Percentiles rank a stretch among this genome's conserved stretches.
Conservation (phyloP, 768 basidiomycete genomes). For the Hemileccinum impolitum region DNA sequence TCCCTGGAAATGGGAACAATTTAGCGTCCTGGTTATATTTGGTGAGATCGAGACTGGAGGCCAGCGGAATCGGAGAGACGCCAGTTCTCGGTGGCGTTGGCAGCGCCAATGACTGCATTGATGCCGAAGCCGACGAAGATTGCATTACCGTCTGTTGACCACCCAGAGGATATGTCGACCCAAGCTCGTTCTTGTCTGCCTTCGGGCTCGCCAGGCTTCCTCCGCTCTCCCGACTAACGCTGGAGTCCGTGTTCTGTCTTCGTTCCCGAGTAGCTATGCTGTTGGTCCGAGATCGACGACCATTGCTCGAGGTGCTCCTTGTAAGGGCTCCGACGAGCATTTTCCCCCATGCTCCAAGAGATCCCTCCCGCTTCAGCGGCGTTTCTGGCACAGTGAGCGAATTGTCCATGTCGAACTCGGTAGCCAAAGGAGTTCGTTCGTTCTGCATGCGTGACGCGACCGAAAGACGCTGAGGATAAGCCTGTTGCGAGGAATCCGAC, state of each 20-base stretch:
- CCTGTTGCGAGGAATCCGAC: constrained; percentile 47
- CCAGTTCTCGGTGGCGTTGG: constrained; percentile 53
- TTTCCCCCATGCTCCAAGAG: constrained; percentile 66
- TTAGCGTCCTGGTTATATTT: constrained; percentile 71
- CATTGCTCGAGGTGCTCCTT: constrained; percentile 60
- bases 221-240: constrained; percentile 73
- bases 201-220: constrained; percentile 64
- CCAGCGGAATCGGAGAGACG: constrained; percentile 76
- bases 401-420: constrained; percentile 52
- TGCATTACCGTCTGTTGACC: constrained; percentile 53
- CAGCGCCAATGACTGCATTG: constrained; percentile 58
- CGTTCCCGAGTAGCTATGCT: constrained; percentile 66
- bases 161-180: constrained; percentile 37
- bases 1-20: constrained; percentile 87
- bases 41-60: constrained; percentile 63
- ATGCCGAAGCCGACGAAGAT: constrained; percentile 64
- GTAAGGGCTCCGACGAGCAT: constrained; percentile 61
- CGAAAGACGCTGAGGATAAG: constrained; percentile 59
- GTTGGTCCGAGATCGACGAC: constrained; percentile 77
- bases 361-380: constrained; percentile 57
- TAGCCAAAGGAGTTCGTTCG: constrained; percentile 54
- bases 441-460: constrained; percentile 58
- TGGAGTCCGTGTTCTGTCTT: constrained; percentile 68
- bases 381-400: constrained; percentile 38
- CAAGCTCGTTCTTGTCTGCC: constrained; percentile 49